Evolutionary conservation across 2,329 filamentous ascomycete species (phyloP), one percentile per base, ranked within the genome.

Genomic region (Epichloe uncinata): DNA sequence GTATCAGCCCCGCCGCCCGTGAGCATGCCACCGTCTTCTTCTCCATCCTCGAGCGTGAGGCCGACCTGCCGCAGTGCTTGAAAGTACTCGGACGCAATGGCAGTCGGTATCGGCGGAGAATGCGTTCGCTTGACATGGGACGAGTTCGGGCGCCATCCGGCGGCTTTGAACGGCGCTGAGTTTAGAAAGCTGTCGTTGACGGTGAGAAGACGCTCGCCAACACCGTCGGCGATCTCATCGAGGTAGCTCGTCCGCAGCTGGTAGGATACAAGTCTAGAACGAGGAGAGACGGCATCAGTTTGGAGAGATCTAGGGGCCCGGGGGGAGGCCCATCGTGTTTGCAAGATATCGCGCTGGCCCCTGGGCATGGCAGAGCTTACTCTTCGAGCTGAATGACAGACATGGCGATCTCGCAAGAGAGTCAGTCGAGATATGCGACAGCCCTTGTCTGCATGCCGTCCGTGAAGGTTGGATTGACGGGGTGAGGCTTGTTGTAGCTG

Each of bases 51-150:
- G 26, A 86, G 75, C 11, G 79, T 80, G 37, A 85, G 65, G 1
- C 79, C 81, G 20, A 74, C 71, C 40, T 76, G 75, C 11, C 81
- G 79, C 11, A 81, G 80, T 1, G 84, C 73, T 47, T 88, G 84
- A 61, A 93, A 93, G 68, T 93, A 93, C 62, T 93, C 87, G 44
- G 84, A 86, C 33, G 85, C 83, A 53, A 89, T 79, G 13, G 84
- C 85, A 4, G 87, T 90, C 9, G 87, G 87, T 50, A 94, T 94
- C 1, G 87, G 86, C 18, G 87, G 87, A 3, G 87, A 93, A 65
- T 94, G 85, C 44, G 85, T 90, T 58, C 87, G 81, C 66, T 90
- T 90, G 64, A 85, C 81, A 55, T 88, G 82, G 16, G 82, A 77
- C 9, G 82, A 78, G 60, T 85, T 86, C 45, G 82, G 72, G 42